Evolutionary conservation across 495 filamentous ascomycete genomes (phyloP), one percentile per base, ranked within the genome.

Genomic region (Evernia prunastri): DNA sequence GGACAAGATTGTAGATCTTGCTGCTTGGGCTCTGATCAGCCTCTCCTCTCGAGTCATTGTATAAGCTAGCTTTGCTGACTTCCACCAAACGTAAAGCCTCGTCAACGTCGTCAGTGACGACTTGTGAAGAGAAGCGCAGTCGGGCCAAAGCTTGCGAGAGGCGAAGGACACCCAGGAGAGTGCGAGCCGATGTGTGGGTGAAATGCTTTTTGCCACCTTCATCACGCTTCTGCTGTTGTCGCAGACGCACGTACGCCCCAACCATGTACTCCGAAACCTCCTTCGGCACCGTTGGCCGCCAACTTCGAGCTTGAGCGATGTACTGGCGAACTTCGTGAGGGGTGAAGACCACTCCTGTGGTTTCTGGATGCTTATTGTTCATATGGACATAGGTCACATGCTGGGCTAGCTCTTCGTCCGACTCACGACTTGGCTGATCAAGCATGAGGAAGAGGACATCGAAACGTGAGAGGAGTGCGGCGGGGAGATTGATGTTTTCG

Each of bases 381-480:
- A 97, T 97, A 77, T 98, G 94, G 31, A 98, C 94, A 75, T 92
- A 90, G 40, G 95, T 89, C 67, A 98, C 94, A 79, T 98, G 94
- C 70, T 86, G 86, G 43, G 93, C 94, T n/a, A 98, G 83, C 72
- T 96, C 89, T 67, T 95, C 91, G 73, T 98, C 94, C 5, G 81
- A 80, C 35, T 98, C 95, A 40, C 89, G 86, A 5, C 84, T 87
- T 2, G 95, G 95, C 2, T 89, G 94, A 76, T 98, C 94, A 17
- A 98, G 86, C 68, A 98, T 93, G 37, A 98, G 81, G 81, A 96
- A 98, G 68, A 98, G 86, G 66, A 97, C 81, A 76, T 98, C 94
- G 78, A 98, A 98, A 79, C 94, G 90, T 47, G 92, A 96, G 6
- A 98, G 87, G 12, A 98, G 82, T 23, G 94, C 94, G 11, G 94